A percentile compares a stretch with the other conserved stretches of the same genome.
phyloP scores from a whole-genome alignment of 768 basidiomycete species.

The Trametes maxima region DNA sequence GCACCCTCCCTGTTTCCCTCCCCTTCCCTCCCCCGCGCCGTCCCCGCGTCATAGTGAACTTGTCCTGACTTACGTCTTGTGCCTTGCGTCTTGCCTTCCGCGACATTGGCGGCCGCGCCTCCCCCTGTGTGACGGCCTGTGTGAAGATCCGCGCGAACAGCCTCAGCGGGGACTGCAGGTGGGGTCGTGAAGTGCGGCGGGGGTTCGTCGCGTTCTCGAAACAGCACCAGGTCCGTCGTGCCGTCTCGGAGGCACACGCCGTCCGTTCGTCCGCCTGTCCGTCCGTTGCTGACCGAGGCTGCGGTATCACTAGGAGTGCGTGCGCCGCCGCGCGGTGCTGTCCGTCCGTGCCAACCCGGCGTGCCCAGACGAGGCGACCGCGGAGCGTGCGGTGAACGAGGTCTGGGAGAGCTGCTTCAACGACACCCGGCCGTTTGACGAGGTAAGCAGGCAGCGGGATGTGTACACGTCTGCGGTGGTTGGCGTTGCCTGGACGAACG shows the following conservation, averaged over 20 bases:
- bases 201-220: conserved; percentile 83
- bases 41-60: too few relatives aligned
- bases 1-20: not conserved
- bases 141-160: conserved; percentile 91
- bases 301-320: conserved; percentile 65
- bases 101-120: not conserved
- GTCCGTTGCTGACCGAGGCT: not conserved
- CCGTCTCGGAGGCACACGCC: conserved; percentile 18
- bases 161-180: conserved; percentile 91
- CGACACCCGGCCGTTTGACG: conserved; percentile 96
- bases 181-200: conserved; percentile 76
- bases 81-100: conserved; percentile 1
- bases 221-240: conserved; percentile 80
- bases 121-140: not conserved
- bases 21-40: not conserved
- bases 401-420: conserved; percentile 97
- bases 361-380: conserved; percentile 74
- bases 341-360: conserved; percentile 82
- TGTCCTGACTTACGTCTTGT: not conserved
- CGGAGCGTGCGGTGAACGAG: conserved; percentile 90
- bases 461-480: not conserved
- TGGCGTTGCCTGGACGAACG: not conserved
- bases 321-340: conserved; percentile 81
- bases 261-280: not conserved
- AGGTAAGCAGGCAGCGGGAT: conserved; percentile 50